Evolutionary conservation across 1,284 basidiomycete species (phyloP), one percentile per base, ranked within the genome.

Genomic region (Pseudozyma thailandica): DNA sequence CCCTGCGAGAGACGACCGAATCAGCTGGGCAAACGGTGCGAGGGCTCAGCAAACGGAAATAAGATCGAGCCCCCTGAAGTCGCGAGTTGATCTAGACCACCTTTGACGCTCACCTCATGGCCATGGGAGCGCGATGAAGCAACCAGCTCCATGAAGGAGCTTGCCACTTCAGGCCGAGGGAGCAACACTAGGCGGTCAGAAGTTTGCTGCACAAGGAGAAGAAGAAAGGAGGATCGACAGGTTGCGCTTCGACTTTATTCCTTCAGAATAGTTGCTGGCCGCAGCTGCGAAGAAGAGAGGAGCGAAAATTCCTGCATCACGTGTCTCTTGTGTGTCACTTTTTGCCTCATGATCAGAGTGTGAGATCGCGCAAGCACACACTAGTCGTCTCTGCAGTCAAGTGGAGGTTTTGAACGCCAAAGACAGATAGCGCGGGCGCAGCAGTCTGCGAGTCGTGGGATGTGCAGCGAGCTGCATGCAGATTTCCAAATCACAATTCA

Each of bases 121-220:
- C 61, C 68, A 71, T 64, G 68, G 61, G 61, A 71, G 57, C 39
- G 68, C 61, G 35, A 28, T 20, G 41, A 66, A 55, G 53, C 21
- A 35, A 25, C 35, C 37, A 37, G 16, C 13, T 9, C 46, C 18
- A 7, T 10, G 23, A 18, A 25, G 13, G 23, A 41, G 21, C 8
- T 21, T 13, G 16, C 13, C 23, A 16, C 48, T 51, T 45, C 52
- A 58, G 59, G 68, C 61, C 61, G 68, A 71, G 68, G 68, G 68
- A 71, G 68, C 68, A 71, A 71, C 68, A 71, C 68, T 63, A 71
- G 68, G 61, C 56, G 61, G 68, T 60, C 68, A 50, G 20, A 55
- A 60, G 68, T 71, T 71, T 71, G 68, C 68, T 71, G 68, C 68
- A 71, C 68, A 46, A 64, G 61, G 68, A 71, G 47, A 50, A 57